Base-by-base conservation (phyloP, 2,329 filamentous ascomycete species). In the Claviceps sp. region DNA sequence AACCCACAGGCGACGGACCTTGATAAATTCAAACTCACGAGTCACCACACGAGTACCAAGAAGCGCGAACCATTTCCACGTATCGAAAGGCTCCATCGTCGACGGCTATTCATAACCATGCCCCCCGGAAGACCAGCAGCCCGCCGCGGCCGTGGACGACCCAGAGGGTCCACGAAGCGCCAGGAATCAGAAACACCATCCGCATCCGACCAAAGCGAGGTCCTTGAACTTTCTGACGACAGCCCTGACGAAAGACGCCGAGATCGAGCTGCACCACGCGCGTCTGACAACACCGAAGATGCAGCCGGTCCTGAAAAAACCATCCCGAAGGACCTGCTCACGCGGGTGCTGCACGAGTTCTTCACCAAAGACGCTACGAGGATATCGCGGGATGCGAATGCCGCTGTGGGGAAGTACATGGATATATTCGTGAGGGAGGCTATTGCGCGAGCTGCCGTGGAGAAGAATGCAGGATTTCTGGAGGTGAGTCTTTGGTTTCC, bases 401-500 rank as follows among this genome's bases (percentile, higher is more conserved):
- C 72, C 6, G 79, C 89, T 1, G 78, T 90, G 53, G 85, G 82
- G 14, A 88, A 85, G 68, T 97, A 97, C 64, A 77, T 96, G 67
- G 88, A 96, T 66, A 80, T 91, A 0, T 97, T 96, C 68, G 85
- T 95, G 50, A 77, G 86, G 55, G 91, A 97, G 70, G 88, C 88
- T 1, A 82, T 97, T 63, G 88, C 88, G 16, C 71, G 91, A 62
- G 83, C 87, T 40, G 79, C 82, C 9, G 80, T 82, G 53, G 85
- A 88, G 71, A 83, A 84, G 62, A 72, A 73, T 36, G 74, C 79
- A 53, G 82, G 79, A 4, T 89, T 90, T 62, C 64, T 91, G 38
- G 87, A 93, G 78, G 84, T 88, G 57, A 67, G 78, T 66, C 3
- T 9, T 9, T 34, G 11, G n/a, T 14, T 29, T 20, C 11, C 2